Evolutionary conservation across 345 rosid species (phyloP).

Genomic region (Citrus cavaleriei): DNA sequence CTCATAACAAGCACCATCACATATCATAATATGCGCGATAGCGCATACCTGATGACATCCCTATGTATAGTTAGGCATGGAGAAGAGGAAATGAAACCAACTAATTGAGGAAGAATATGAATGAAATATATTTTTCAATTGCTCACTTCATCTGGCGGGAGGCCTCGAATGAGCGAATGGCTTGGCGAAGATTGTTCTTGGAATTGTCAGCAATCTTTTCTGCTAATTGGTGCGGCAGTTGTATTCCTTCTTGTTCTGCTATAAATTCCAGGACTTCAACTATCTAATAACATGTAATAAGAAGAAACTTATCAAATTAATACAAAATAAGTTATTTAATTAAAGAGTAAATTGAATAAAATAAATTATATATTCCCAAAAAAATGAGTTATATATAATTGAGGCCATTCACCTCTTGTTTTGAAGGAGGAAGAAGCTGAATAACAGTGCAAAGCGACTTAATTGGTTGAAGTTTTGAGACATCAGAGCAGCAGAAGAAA

Average conservation of each 20-base stretch:
- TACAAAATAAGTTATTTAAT: too few species aligned
- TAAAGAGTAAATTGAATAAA: too few species aligned
- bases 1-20: too few species aligned
- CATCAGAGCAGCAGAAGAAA: constrained; percentile 59
- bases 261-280: constrained; percentile 50
- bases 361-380: too few species aligned
- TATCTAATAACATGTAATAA: constrained; percentile 24
- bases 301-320: background rate
- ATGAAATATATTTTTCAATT: background rate
- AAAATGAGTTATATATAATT: too few species aligned
- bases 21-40: too few species aligned
- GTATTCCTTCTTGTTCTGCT: constrained; percentile 45
- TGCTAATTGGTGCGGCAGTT: constrained; percentile 31
- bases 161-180: constrained; percentile 65
- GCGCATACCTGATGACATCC: too few species aligned
- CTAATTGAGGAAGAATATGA: too few species aligned
- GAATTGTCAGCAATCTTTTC: constrained; percentile 38
- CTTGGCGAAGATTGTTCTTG: constrained; percentile 61
- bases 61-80: too few species aligned
- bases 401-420: constrained; percentile 34
- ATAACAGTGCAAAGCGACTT: constrained; percentile 37
- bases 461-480: constrained; percentile 53
- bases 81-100: background rate
- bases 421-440: constrained; percentile 45
- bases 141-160: constrained; percentile 34